Evolutionary conservation across 257 asterid genomes (phyloP).

Genomic region (Capsicum pubescens): DNA sequence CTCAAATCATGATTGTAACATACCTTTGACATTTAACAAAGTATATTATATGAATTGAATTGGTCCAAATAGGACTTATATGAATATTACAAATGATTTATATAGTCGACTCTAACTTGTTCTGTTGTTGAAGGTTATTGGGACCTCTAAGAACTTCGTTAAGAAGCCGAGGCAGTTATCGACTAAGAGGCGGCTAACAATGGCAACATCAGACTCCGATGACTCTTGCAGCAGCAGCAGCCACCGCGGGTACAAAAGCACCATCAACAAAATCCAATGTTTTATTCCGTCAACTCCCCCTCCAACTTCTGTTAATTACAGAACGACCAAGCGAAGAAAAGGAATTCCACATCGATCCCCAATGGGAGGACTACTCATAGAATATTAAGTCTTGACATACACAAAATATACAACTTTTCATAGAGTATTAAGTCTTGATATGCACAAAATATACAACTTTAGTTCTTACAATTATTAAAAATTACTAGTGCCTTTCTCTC

Average conservation of each 20-base stretch:
- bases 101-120: background rate
- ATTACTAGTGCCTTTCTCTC: constrained; percentile 27
- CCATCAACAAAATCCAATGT: constrained; percentile 32
- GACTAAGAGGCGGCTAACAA: background rate
- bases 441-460: constrained; percentile 6
- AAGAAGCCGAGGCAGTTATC: constrained; percentile 30
- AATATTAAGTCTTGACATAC: constrained; percentile 31
- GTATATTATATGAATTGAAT: background rate
- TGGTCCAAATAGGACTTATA: background rate
- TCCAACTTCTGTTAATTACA: constrained; percentile 39
- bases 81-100: background rate
- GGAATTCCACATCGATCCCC: constrained; percentile 50
- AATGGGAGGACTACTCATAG: constrained; percentile 41
- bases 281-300: constrained; percentile 48
- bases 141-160: constrained; percentile 47
- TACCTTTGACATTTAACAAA: background rate
- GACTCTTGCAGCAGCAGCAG: constrained; percentile 29
- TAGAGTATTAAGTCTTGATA: constrained; percentile 33
- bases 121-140: constrained; percentile 45
- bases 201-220: constrained; percentile 40
- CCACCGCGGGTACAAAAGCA: constrained; percentile 9
- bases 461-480: background rate
- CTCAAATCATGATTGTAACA: background rate
- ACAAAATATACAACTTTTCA: constrained; percentile 11
- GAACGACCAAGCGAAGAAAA: constrained; percentile 42